Evolutionary conservation across 148 eudicot genomes (phyloP), one percentile per base, ranked within the genome.

Genomic region (Vaccinium corymbosum): DNA sequence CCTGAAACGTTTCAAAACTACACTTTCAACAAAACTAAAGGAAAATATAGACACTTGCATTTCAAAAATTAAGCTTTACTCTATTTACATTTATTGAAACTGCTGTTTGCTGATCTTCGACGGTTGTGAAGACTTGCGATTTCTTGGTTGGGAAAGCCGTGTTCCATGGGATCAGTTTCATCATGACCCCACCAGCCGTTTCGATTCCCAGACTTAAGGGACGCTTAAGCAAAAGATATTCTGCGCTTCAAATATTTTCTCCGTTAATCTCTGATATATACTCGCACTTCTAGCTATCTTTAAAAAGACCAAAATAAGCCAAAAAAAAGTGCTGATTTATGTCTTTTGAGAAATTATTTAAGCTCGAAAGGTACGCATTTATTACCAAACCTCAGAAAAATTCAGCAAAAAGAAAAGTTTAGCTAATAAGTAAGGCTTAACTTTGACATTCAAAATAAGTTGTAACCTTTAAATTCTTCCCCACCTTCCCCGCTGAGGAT

Each of bases 151-250:
- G 94, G 76, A 90, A 82, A 10, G 89, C 91, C 1, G 87, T 88
- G 84, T 92, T 90, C 68, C 94, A 85, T 13, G 92, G 94, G 79
- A 92, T 92, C 86, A 92, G 80, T 78, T 92, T 90, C 19, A 92
- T 89, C 94, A 92, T 90, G 25, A 92, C 92, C 29, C 94, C 94
- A 81, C 92, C 94, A 11, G 87, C 90, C 10, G 94, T 92, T 84
- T 92, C 92, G 52, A 92, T 90, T 9, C 91, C 94, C 80, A 92
- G 85, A 82, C 91, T 92, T 78, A 92, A 76, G 20, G 94, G 92
- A 73, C 38, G 93, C 91, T 91, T 92, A 27, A 91, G 88, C 56
- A 91, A 89, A 86, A 91, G 85, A 68, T 90, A 64, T 8, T 86
- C 93, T 91, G 83, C 61, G 78, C 42, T 50, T 46, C 10, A 83